Evolutionary conservation across 176 grass and related monocot species (phyloP), one percentile per base, ranked within the genome.

Genomic region (Puccinellia tenuiflora): DNA sequence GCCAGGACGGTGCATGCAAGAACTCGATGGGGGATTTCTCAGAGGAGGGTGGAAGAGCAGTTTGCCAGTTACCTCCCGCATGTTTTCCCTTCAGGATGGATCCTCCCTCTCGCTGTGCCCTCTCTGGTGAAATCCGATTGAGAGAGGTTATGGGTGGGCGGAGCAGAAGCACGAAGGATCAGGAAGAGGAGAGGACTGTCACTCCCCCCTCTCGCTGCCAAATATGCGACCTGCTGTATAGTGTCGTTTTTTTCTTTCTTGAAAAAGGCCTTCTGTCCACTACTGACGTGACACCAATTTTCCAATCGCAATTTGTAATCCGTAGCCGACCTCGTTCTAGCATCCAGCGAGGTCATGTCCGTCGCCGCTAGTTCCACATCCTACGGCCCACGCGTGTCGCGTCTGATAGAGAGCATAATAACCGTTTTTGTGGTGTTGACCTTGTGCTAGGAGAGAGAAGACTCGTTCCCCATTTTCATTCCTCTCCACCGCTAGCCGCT

Each of bases 11-110:
- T 17, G 30, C 72, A 85, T 73, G n/a, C 47, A 89, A 85, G 76
- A 85, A 85, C 68, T 33, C 3, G 67, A 81, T 75, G 85, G n/a
- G 71, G 76, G 76, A 85, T 80, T 89, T 75, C 26, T 81, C 38
- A 5, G 34, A 20, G 26, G 77, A 69, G 60, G 45, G 48, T 39
- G 59, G 28, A 9, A 42, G 7, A 22, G 28, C 48, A 24, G n/a
- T 12, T 76, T 77, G 70, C 77, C 59, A 20, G 29, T 51, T 61
- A 85, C 87, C 87, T 81, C 22, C 75, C 59, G 43, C 69, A 28
- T 50, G 4, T 42, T 51, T 62, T 59, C 22, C 38, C 77, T 76
- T 75, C 76, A 7, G 37, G 38, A 30, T 80, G n/a, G n/a, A n/a
- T n/a, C n/a, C n/a, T n/a, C n/a, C 77, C 68, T 85, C 76, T 51